A percentile compares a stretch with the other conserved stretches of the same genome.
Conservation (phyloP, 2,329 filamentous ascomycete genomes). For the Cladophialophora exuberans region DNA sequence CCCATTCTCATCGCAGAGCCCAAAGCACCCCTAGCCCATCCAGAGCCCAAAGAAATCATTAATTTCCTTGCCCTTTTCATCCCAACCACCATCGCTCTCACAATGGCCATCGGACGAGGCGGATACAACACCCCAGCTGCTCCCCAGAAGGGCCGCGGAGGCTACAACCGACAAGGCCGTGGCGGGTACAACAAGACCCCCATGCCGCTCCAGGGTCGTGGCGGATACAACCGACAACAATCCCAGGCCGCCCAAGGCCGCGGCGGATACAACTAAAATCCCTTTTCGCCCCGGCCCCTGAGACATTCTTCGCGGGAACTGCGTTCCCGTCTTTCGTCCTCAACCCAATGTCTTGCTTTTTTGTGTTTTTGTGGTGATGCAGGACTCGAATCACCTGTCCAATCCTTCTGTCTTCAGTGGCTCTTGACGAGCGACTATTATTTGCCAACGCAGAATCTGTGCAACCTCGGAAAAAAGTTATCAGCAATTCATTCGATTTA, state of each 20-base stretch:
- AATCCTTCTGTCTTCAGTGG: constrained; percentile 2
- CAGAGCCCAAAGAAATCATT: constrained; percentile 21
- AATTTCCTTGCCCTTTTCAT: constrained; percentile 20
- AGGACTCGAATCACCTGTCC: constrained; percentile 17
- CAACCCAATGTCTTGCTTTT: constrained; percentile 5
- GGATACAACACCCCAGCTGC: constrained; percentile 36
- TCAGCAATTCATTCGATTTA: constrained; percentile 19
- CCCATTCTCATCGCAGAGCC: constrained; percentile 16
- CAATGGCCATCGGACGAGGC: constrained; percentile 36
- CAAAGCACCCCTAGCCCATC: no score
- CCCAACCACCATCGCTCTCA: constrained; percentile 17
- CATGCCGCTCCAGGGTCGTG: constrained; percentile 14
- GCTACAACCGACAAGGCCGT: constrained; percentile 39
- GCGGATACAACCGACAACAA: constrained; percentile 34
- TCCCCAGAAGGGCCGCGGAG: constrained; percentile 41
- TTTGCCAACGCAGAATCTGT: constrained; percentile 62
- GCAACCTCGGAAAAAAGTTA: constrained; percentile 24
- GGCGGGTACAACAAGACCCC: constrained; percentile 26
- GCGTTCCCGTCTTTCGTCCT: constrained; percentile 13
- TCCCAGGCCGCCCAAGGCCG: constrained; percentile 36
- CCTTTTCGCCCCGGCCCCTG: constrained; percentile 1
- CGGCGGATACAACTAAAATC: constrained; percentile 40
- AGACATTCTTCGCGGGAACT: constrained; percentile 1
- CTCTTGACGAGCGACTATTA: constrained; percentile 36
- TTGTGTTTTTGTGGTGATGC: constrained; percentile 11